phyloP scores from a whole-genome alignment of 2,329 filamentous ascomycete genomes.

The Fusarium pseudonygamai region DNA sequence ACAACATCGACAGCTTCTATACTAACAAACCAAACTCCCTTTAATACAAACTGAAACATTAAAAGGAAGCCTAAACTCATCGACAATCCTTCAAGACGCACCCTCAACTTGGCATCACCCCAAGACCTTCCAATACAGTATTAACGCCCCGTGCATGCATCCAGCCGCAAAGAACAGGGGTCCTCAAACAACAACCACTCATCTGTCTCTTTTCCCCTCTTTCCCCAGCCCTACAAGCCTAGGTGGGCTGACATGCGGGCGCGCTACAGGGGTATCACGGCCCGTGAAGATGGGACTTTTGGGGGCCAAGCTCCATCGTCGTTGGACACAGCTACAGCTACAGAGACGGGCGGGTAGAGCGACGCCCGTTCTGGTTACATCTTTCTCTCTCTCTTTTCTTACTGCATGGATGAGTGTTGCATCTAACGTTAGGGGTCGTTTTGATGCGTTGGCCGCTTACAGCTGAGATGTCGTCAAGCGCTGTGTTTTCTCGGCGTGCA shows the following conservation, averaged over 20 bases:
- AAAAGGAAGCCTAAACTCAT: background rate
- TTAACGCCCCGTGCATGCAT: constrained; percentile 5
- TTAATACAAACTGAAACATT: background rate
- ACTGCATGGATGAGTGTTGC: background rate
- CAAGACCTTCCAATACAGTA: constrained; percentile 5
- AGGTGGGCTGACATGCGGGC: constrained; percentile 20
- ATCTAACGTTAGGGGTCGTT: background rate
- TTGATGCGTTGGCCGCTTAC: constrained; percentile 25
- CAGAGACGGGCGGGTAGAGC: background rate
- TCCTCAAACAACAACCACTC: constrained; percentile 13
- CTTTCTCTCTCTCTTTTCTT: background rate
- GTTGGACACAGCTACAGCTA: background rate
- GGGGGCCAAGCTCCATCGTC: constrained; percentile 13
- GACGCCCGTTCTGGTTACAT: constrained; percentile 7
- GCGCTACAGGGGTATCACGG: background rate
- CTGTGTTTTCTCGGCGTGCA: background rate
- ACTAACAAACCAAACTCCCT: accelerated
- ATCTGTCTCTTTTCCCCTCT: background rate
- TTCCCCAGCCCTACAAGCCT: constrained; percentile 28
- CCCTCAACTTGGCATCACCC: background rate
- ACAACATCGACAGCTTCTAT: background rate
- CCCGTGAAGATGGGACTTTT: constrained; percentile 8
- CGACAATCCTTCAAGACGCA: background rate
- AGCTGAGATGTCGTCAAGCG: constrained; percentile 1
- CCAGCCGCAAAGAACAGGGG: constrained; percentile 14